phyloP scores from a whole-genome alignment of 805 yeast species.

The Suhomyces kilbournensis region DNA sequence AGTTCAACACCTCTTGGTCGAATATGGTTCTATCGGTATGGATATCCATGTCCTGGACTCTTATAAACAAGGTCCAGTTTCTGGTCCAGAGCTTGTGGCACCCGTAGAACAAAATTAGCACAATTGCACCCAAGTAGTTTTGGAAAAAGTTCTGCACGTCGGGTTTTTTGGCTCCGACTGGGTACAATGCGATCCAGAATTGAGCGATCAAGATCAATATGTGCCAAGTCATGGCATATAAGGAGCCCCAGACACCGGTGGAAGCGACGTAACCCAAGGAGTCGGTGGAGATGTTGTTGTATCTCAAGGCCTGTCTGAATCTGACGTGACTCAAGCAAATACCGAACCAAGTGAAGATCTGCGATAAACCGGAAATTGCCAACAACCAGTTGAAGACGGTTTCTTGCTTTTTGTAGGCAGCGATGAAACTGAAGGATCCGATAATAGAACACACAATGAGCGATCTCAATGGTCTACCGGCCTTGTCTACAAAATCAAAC shows the following conservation, averaged over 20 bases:
- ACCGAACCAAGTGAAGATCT: constrained; percentile 42
- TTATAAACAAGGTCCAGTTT: constrained; percentile 28
- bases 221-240: constrained; percentile 30
- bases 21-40: constrained; percentile 29
- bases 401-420: constrained; percentile 38
- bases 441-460: constrained; percentile 31
- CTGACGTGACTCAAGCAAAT: constrained; percentile 41
- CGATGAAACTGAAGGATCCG: constrained; percentile 40
- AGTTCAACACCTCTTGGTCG: constrained; percentile 33
- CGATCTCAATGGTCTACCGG: constrained; percentile 42
- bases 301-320: constrained; percentile 38
- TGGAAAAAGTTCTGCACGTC: constrained; percentile 30
- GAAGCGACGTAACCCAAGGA: constrained; percentile 35
- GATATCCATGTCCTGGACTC: constrained; percentile 29
- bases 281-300: constrained; percentile 23
- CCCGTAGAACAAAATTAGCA: constrained; percentile 28
- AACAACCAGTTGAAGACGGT: constrained; percentile 42
- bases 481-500: constrained; percentile 39
- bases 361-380: constrained; percentile 41
- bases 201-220: constrained; percentile 38
- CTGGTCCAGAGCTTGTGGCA: constrained; percentile 33
- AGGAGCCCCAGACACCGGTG: constrained; percentile 41
- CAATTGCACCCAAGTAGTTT: constrained; percentile 31
- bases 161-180: constrained; percentile 27
- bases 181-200: constrained; percentile 45